Evolutionary conservation across 2,329 filamentous ascomycete species (phyloP).

Genomic region (Epichloe aotearoae): DNA sequence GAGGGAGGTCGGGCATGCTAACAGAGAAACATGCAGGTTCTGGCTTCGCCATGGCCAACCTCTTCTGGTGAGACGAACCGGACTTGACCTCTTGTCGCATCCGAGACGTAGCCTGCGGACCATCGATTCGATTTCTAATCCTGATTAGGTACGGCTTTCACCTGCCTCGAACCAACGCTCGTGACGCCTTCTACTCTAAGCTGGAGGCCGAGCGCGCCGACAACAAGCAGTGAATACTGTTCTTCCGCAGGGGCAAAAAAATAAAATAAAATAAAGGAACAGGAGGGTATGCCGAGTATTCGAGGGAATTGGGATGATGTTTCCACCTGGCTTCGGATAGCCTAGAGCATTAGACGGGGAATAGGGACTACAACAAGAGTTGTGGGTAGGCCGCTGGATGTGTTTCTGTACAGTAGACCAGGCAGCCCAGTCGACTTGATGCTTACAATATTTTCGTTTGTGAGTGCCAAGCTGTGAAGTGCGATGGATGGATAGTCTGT

Average conservation of each 20-base stretch:
- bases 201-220: conserved; percentile 41
- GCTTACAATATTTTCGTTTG: not conserved
- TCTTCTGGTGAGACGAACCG: conserved; percentile 38
- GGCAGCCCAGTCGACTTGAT: conserved; percentile 13
- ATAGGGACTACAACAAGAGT: conserved; percentile 11
- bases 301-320: not conserved
- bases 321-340: conserved; percentile 2
- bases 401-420: conserved; percentile 16
- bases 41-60: conserved; percentile 40
- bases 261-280: not conserved
- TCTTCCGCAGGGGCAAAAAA: conserved; percentile 1
- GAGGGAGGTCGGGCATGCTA: conserved; percentile 15
- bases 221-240: conserved; percentile 15
- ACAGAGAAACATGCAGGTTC: conserved; percentile 29
- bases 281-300: not conserved
- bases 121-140: not conserved
- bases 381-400: conserved; percentile 12
- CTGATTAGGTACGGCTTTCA: conserved; percentile 45
- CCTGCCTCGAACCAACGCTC: conserved; percentile 43
- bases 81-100: not conserved
- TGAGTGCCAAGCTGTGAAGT: not conserved
- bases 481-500: not conserved
- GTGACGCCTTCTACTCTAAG: conserved; percentile 46
- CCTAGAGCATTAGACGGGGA: conserved; percentile 3
- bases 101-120: not conserved